Percentiles rank a stretch among this genome's conserved stretches.
Evolutionary conservation across 164 flowering plant species (phyloP).

Genomic region (Chloranthus sessilifolius): DNA sequence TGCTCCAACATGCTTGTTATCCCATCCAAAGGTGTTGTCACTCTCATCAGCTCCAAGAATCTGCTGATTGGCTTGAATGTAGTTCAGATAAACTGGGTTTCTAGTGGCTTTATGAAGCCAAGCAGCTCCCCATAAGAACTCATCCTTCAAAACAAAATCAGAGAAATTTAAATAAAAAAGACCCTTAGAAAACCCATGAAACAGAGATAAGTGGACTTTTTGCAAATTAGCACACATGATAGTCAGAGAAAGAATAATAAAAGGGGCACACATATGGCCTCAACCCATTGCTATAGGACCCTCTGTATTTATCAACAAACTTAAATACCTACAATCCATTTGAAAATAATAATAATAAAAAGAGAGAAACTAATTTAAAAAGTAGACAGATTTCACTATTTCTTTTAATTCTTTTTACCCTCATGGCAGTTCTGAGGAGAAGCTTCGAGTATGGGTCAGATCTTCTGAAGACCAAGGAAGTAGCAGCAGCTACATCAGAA

Average conservation of each 20-base stretch:
- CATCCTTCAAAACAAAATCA: conserved; percentile 56
- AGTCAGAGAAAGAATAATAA: conserved; percentile 86
- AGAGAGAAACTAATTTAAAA: neutral
- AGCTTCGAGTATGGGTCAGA: conserved; percentile 72
- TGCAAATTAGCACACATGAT: conserved; percentile 43
- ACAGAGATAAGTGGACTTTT: neutral
- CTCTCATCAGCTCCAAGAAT: conserved; percentile 75
- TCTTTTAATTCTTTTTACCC: conserved; percentile 29
- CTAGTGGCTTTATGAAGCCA: conserved; percentile 87
- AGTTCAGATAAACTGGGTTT: conserved; percentile 56
- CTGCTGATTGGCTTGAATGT: conserved; percentile 74
- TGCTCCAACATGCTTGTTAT: conserved; percentile 93
- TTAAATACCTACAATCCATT: conserved; percentile 44
- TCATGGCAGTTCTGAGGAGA: conserved; percentile 49
- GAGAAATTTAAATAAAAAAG: no score
- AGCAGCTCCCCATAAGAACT: conserved; percentile 94
- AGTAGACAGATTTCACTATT: no score
- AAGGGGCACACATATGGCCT: conserved; percentile 66
- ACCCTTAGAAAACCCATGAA: no score
- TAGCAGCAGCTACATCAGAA: conserved; percentile 86
- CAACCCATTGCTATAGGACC: conserved; percentile 70
- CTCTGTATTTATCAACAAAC: conserved; percentile 87
- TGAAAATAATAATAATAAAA: neutral
- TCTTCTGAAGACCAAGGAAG: conserved; percentile 79
- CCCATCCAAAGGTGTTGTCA: conserved; percentile 90